Evolutionary conservation across 1,139 yeast genomes (phyloP), one percentile per base, ranked within the genome.

Genomic region (Williopsis jadinii): DNA sequence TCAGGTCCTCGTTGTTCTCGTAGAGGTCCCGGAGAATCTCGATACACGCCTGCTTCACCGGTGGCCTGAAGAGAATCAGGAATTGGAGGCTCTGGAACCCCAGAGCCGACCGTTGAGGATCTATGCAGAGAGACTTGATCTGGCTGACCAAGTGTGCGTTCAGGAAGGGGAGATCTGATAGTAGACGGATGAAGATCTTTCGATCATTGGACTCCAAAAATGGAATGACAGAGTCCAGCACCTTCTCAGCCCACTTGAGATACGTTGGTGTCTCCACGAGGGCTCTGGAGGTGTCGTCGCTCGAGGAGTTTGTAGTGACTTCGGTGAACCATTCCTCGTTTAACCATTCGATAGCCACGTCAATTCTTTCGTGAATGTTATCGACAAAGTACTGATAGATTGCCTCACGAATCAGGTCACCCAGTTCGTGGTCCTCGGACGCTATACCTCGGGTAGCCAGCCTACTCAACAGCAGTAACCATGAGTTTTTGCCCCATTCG

Each of bases 321-420:
- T 84, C 95, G 36, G 80, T 73, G 60, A 80, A 90, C 95, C 97
- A 94, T 61, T 94, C 98, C 61, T 92, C 98, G 54, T 85, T 90
- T 41, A 94, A 67, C 99, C 99, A 94, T 47, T 84, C 88, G 32
- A 90, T 78, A n/a, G 86, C 78, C 32, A 83, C 65, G 47, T 86
- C 95, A 12, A 90, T 72, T 34, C 92, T 68, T 11, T 69, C 71
- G 45, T 84, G 82, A 50, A 90, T 82, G 54, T 84, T 85, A 14
- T 75, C 81, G 54, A 87, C 69, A 44, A 87, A 82, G 59, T 82
- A 84, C 33, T 78, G 79, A 49, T 84, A 81, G 9, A 94, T 66
- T 11, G 87, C 76, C 12, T 74, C 77, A 49, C 97, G 70, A 12
- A 90, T 75, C 53, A 77, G 59, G 44, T 78, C 75, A 43, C 86